A percentile compares a stretch with the other conserved stretches of the same genome.
phyloP scores from a whole-genome alignment of 306 rosid species.

The Gastrolobium villosum region DNA sequence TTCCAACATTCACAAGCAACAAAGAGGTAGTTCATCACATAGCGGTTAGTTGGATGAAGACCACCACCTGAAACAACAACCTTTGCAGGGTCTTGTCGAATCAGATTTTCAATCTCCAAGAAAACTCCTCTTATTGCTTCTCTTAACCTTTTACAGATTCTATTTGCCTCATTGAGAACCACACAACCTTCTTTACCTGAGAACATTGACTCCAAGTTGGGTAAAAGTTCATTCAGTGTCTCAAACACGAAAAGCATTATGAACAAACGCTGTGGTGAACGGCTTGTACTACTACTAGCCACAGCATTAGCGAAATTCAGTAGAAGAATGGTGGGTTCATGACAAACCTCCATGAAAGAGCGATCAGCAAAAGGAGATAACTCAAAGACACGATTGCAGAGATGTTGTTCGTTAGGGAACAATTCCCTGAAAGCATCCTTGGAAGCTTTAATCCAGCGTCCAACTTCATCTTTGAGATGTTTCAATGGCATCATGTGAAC shows the following conservation, averaged over 20 bases:
- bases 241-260: slow-evolving; percentile 64
- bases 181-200: slow-evolving; percentile 55
- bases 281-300: slow-evolving; percentile 56
- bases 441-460: slow-evolving; percentile 66
- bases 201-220: slow-evolving; percentile 60
- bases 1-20: slow-evolving; percentile 67
- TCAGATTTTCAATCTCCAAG: slow-evolving; percentile 73
- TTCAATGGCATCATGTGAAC: slow-evolving; percentile 69
- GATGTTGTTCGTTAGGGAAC: slow-evolving; percentile 66
- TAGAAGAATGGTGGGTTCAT: slow-evolving; percentile 63
- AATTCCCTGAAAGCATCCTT: slow-evolving; percentile 58
- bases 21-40: slow-evolving; percentile 73
- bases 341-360: slow-evolving; percentile 74
- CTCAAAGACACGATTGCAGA: slow-evolving; percentile 66
- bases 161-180: slow-evolving; percentile 61
- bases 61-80: slow-evolving; percentile 67
- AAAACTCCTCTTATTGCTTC: slow-evolving; percentile 68
- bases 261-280: slow-evolving; percentile 71
- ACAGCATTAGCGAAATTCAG: slow-evolving; percentile 67
- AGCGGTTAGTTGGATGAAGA: slow-evolving; percentile 71
- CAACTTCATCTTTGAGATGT: slow-evolving; percentile 70
- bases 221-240: slow-evolving; percentile 60
- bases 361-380: slow-evolving; percentile 59
- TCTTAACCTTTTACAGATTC: slow-evolving; percentile 63
- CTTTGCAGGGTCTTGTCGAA: slow-evolving; percentile 66